These are phyloP conservation scores for Linnemannia zychae DNA, from an alignment of 192 early-diverging fungal genomes.

Conservation along the genomic window DNA sequence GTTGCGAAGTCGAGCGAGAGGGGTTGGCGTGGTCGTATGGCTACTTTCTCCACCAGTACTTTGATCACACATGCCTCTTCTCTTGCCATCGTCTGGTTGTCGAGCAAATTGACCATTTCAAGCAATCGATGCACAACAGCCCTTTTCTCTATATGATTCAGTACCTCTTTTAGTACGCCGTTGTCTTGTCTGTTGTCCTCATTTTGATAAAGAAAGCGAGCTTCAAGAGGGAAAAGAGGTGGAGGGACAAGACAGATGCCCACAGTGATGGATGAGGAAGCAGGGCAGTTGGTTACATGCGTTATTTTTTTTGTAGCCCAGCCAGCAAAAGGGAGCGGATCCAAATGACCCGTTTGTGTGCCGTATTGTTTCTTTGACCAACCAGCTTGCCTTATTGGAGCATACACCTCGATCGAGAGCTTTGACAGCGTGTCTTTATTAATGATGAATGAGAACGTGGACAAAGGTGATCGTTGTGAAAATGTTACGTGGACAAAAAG, in stretches of 20 bases:
- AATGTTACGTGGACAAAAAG: too few species aligned
- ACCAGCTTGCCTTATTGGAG: neutral
- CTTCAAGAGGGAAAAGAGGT: neutral
- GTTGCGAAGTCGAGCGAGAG: too few species aligned
- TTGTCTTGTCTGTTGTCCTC: neutral
- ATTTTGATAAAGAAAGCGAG: neutral
- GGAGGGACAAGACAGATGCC: neutral
- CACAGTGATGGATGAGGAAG: neutral
- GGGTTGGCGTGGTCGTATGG: too few species aligned
- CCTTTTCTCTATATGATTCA: neutral
- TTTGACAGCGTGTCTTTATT: too few species aligned
- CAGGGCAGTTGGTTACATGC: too few species aligned
- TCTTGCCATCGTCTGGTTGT: too few species aligned
- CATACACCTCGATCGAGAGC: neutral
- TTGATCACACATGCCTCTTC: too few species aligned
- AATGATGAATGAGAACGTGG: too few species aligned
- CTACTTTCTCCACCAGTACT: too few species aligned
- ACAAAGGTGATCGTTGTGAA: too few species aligned
- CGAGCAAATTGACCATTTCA: too few species aligned
- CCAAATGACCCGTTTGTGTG: neutral
- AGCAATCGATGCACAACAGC: neutral
- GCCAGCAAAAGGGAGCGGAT: neutral
- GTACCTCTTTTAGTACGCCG: neutral
- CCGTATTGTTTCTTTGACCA: neutral
- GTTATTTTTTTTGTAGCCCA: neutral